Evolutionary conservation across 2,329 filamentous ascomycete species (phyloP).

Genomic region (Fusarium liriodendri): DNA sequence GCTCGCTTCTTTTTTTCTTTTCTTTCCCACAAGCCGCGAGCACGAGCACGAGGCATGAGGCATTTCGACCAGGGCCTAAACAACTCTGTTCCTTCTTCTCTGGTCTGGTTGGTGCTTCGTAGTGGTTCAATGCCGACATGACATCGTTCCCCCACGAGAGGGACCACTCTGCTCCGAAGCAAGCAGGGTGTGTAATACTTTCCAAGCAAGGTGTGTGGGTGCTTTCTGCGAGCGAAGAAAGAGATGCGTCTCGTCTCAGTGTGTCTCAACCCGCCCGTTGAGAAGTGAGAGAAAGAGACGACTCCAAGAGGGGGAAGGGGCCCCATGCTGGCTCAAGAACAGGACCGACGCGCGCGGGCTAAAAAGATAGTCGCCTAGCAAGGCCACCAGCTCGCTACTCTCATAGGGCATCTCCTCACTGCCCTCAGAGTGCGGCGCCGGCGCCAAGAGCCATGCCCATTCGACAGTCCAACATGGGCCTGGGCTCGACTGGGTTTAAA

Average conservation of each 20-base stretch:
- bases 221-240: not conserved
- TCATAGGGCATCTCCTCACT: slow-evolving; percentile 37
- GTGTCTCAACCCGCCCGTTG: slow-evolving; percentile 12
- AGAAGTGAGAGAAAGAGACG: slow-evolving; percentile 2
- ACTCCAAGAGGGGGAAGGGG: slow-evolving; percentile 11
- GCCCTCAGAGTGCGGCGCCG: slow-evolving; percentile 23
- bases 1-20: not conserved
- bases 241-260: not conserved
- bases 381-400: slow-evolving; percentile 38
- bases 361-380: slow-evolving; percentile 33
- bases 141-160: slow-evolving; percentile 11
- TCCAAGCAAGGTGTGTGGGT: not conserved
- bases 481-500: slow-evolving; percentile 28
- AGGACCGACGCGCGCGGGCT: slow-evolving; percentile 34
- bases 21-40: not conserved
- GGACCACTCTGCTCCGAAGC: slow-evolving; percentile 6
- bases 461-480: slow-evolving; percentile 33
- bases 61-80: slow-evolving; percentile 19
- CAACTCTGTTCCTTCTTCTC: slow-evolving; percentile 20
- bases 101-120: slow-evolving; percentile 1
- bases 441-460: slow-evolving; percentile 40
- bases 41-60: slow-evolving; percentile 22
- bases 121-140: slow-evolving; percentile 3
- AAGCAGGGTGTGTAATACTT: not conserved
- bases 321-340: slow-evolving; percentile 2